Base-by-base conservation (phyloP, 805 yeast genomes). In the Nakazawaea laoshanensis region DNA sequence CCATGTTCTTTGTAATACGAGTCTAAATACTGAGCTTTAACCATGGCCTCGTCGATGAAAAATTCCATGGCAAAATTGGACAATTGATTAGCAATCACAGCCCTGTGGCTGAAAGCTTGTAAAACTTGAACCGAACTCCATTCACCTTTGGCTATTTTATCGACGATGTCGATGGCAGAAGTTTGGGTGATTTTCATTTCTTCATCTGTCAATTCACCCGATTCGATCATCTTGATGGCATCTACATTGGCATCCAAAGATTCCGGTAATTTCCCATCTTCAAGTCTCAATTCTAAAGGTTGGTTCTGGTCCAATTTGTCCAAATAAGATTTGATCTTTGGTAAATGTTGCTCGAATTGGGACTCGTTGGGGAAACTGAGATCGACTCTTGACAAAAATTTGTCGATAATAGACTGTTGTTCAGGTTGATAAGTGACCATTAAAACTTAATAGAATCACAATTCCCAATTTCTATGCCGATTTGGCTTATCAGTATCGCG, bases 1-100 rank as follows among this genome's bases (percentile, higher is more conserved):
- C 77, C 78, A 28, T 64, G 51, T 27, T 59, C 43, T 34, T 48
- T 50, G 36, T 42, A 70, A 45, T 67, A 65, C 16, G 61, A 67
- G 46, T 79, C 87, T 38, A 75, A 57, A 32, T 50, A 58, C 42
- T 63, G 50, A 5, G 86, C 86, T 36, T 65, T 59, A 36, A 57
- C 58, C 33, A 77, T 55, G 10, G 84, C 87, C 36, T 71, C 70
- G 7, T 71, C 74, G 21, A 72, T 57, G 46, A 80, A 75, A 10
- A 62, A 55, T 33, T 63, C 68, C 8, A 53, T 42, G 23, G 58
- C 48, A 41, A 67, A 63, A 35, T 59, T 57, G 21, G 52, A 46
- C 38, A 75, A 50, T 42, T 74, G 80, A 40, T 74, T 78, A 0
- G 75, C 76, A 14, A 72, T 51, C 3, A 74, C 64, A 4, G 81